Base-by-base conservation (phyloP, 2,329 filamentous ascomycete species). In the Talaromyces sp. region DNA sequence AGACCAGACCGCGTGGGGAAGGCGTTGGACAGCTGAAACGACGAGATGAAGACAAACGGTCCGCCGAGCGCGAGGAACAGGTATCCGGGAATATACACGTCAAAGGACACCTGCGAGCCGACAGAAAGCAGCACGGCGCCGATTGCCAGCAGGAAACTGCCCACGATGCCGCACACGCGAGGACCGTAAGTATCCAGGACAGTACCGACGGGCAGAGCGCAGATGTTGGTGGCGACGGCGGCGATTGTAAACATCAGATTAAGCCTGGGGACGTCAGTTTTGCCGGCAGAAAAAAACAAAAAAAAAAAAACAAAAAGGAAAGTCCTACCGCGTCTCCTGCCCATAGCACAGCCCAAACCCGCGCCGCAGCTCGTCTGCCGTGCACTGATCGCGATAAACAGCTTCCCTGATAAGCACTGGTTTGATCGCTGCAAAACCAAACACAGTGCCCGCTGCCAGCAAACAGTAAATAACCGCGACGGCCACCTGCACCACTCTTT, bases 221-320 rank as follows among this genome's bases (percentile, higher is more conserved):
- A 91, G 13, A 96, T 89, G 69, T 96, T 96, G 44, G 92, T 96
- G 7, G 85, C 89, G 10, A 96, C 92, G 15, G 92, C 92, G 13
- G 92, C 92, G 47, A 92, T 84, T 6, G 92, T 96, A 80, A 96
- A 96, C 90, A 96, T 96, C 66, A 96, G 80, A 73, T 96, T 96
- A 61, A 96, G 82, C 62, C 81, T 82, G 22, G n/a, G 32, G 30
- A 19, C 17, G 36, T 69, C 58, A 67, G 63, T 55, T 8, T 36
- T 54, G 22, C 9, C 9, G 32, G 55, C 25, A 32, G 22, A 6
- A 8, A 32, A n/a, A 9, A 13, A 33, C 3, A 33, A 33, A 19
- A 17, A 28, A 6, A 57, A 47, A 30, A 17, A 39, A 15, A 33
- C 39, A 49, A 6, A 28, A 19, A 17, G 19, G 32, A 27, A 47